A percentile compares a stretch with the other conserved stretches of the same genome.
These are phyloP conservation scores for Panicum hallii DNA, from an alignment of 202 grass and related monocot genomes.

Conservation along the genomic window DNA sequence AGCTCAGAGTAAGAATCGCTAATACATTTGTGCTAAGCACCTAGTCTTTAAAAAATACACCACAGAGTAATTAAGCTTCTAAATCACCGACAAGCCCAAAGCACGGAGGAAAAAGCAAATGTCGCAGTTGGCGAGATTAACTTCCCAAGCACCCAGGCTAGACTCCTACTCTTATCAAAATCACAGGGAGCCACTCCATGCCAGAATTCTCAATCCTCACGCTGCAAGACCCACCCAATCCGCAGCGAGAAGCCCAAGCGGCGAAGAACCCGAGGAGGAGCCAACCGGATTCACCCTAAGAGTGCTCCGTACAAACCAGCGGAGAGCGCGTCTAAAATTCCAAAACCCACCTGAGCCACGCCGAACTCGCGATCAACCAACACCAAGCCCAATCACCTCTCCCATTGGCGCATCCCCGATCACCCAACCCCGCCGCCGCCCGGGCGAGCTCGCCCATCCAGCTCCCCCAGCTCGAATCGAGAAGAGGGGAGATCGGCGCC, in stretches of 20 bases:
- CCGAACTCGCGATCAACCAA: background rate
- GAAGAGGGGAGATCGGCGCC: background rate
- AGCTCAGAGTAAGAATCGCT: background rate
- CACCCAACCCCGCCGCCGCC: background rate
- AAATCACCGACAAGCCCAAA: slow-evolving; percentile 2
- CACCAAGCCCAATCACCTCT: background rate
- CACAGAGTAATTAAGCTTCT: slow-evolving; percentile 10
- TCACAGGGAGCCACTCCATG: background rate
- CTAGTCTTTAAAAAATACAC: slow-evolving; percentile 29
- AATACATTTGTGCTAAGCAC: background rate
- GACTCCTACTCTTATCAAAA: background rate
- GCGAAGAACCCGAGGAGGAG: slow-evolving; percentile 13
- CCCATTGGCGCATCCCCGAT: background rate
- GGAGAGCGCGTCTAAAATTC: background rate
- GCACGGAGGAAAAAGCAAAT: slow-evolving; percentile 15
- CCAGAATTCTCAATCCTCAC: slow-evolving; percentile 2
- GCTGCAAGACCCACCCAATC: background rate
- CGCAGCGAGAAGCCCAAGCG: slow-evolving; percentile 20
- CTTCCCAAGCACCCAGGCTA: background rate
- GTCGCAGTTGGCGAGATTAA: background rate
- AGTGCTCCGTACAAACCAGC: background rate
- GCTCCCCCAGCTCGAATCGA: slow-evolving; percentile 8
- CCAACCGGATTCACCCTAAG: slow-evolving; percentile 19
- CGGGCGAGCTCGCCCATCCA: background rate
- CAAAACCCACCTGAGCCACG: background rate